Conservation (phyloP, 345 rosid species). For the Brassica rapa region DNA sequence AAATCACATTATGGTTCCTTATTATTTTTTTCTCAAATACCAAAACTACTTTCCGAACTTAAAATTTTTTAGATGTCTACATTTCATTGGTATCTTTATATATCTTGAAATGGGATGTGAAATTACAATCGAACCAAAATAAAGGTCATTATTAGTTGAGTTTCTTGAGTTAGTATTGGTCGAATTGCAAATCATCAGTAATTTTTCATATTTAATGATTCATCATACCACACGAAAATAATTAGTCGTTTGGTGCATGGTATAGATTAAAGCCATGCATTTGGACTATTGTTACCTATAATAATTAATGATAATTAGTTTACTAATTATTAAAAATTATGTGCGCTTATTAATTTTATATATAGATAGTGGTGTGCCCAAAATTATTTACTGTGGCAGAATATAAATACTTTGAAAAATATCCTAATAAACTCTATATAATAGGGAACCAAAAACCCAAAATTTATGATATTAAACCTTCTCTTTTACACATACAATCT, state of each 20-base stretch:
- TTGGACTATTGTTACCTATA: constrained; percentile 32
- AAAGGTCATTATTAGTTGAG: constrained; percentile 26
- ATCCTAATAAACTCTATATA: neutral
- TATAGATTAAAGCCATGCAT: constrained; percentile 45
- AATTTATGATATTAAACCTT: neutral
- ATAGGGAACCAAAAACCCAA: neutral
- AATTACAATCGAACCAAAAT: constrained; percentile 1
- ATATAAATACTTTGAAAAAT: neutral
- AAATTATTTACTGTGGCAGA: constrained; percentile 4
- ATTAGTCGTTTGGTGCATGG: constrained; percentile 44
- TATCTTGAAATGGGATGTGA: constrained; percentile 3
- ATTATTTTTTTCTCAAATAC: neutral
- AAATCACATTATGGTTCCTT: neutral
- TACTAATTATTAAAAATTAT: constrained; percentile 16
- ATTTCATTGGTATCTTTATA: neutral
- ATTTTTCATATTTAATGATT: constrained; percentile 28
- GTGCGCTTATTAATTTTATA: neutral
- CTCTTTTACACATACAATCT: neutral
- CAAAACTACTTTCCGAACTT: neutral
- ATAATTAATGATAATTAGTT: constrained; percentile 36
- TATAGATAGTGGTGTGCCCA: constrained; percentile 10
- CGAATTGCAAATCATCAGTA: constrained; percentile 25
- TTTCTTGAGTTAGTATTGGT: constrained; percentile 39
- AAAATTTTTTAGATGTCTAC: neutral
- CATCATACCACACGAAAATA: constrained; percentile 20